Percentiles rank a stretch among this genome's conserved stretches.
Conservation (phyloP, 1,284 basidiomycete genomes). For the Pterula multifida region DNA sequence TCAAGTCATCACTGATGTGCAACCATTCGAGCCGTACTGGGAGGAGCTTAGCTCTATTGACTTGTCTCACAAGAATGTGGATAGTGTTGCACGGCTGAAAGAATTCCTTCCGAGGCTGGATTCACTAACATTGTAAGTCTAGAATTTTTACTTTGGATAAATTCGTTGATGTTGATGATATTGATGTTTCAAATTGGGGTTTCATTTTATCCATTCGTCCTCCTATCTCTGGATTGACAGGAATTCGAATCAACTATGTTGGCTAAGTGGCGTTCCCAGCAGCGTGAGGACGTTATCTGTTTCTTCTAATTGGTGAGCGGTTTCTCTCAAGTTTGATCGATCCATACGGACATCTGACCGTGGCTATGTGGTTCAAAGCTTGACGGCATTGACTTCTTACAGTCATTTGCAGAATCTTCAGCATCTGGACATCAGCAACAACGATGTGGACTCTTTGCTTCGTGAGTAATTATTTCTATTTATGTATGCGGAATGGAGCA, state of each 20-base stretch:
- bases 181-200: not conserved
- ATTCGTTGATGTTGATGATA: not conserved
- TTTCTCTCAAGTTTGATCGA: constrained; percentile 6
- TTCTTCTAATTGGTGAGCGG: constrained; percentile 56
- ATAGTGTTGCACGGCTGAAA: constrained; percentile 85
- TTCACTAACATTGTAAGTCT: constrained; percentile 65
- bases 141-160: constrained; percentile 6
- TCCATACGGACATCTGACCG: constrained; percentile 7
- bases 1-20: constrained; percentile 87
- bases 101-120: constrained; percentile 88
- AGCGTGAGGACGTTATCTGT: constrained; percentile 73
- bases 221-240: constrained; percentile 25
- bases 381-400: constrained; percentile 84
- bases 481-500: constrained; percentile 10
- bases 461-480: constrained; percentile 55
- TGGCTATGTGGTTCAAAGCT: constrained; percentile 24
- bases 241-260: constrained; percentile 72
- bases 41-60: constrained; percentile 72
- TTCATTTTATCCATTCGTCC: not conserved
- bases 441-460: constrained; percentile 77
- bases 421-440: constrained; percentile 83
- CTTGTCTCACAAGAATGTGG: constrained; percentile 68
- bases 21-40: constrained; percentile 94
- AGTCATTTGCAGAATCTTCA: constrained; percentile 80
- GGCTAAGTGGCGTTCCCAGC: constrained; percentile 78